Evolutionary conservation across 805 yeast genomes (phyloP).

Genomic region (Barnettozyma vustinii): DNA sequence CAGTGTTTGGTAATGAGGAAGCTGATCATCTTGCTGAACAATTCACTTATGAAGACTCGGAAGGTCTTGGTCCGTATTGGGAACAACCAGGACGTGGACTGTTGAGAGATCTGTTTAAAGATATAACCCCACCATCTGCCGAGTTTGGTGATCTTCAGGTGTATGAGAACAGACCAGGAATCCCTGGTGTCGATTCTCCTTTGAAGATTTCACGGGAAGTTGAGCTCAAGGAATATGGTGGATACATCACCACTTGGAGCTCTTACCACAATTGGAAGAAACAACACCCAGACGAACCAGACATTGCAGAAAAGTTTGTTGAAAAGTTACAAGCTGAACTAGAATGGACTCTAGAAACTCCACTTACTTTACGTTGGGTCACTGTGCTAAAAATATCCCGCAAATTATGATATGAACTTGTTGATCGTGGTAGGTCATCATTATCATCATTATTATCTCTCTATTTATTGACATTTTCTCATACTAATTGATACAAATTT

Average conservation of each 20-base stretch:
- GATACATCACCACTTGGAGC: slow-evolving; percentile 67
- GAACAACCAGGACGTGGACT: slow-evolving; percentile 73
- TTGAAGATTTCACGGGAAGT: neutral
- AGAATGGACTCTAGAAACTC: slow-evolving; percentile 40
- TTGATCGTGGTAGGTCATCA: too few species aligned
- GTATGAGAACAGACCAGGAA: slow-evolving; percentile 26
- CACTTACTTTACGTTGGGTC: slow-evolving; percentile 41
- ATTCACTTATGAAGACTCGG: slow-evolving; percentile 44
- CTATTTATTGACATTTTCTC: neutral
- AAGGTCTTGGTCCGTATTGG: slow-evolving; percentile 67
- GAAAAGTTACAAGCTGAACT: slow-evolving; percentile 33
- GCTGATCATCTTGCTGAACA: slow-evolving; percentile 51
- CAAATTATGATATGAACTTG: slow-evolving; percentile 17
- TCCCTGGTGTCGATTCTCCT: slow-evolving; percentile 1
- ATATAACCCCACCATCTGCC: slow-evolving; percentile 37
- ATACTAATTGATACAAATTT: neutral
- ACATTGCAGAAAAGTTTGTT: slow-evolving; percentile 32
- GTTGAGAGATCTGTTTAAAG: slow-evolving; percentile 40
- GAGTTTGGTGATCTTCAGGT: slow-evolving; percentile 37
- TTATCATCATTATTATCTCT: neutral
- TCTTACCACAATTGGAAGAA: slow-evolving; percentile 54
- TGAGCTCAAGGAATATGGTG: slow-evolving; percentile 28
- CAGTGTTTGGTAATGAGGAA: slow-evolving; percentile 47
- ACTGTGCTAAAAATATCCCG: slow-evolving; percentile 47
- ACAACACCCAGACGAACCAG: slow-evolving; percentile 24